These are phyloP conservation scores for Exophiala xenobiotica DNA, from an alignment of 2,329 filamentous ascomycete species.

Conservation along the genomic window DNA sequence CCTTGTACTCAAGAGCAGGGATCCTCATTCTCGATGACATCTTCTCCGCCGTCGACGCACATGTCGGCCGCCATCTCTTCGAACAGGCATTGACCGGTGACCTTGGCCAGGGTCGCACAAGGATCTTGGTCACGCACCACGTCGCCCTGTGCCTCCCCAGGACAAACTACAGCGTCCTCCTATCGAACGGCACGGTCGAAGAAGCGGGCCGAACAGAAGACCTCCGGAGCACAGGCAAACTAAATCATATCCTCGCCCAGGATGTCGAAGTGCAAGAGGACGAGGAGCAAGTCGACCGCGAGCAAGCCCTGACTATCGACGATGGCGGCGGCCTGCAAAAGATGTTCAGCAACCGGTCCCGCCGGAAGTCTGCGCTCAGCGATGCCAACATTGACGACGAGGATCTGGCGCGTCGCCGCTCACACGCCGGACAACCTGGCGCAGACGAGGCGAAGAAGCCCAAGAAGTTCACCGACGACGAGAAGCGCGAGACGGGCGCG, in stretches of 20 bases:
- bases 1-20: constrained; percentile 74
- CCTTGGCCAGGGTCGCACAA: constrained; percentile 66
- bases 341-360: constrained; percentile 34
- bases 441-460: constrained; percentile 47
- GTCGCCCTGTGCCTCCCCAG: constrained; percentile 68
- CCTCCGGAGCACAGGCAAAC: constrained; percentile 41
- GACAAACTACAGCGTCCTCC: constrained; percentile 71
- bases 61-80: constrained; percentile 76
- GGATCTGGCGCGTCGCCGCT: constrained; percentile 17
- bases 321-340: constrained; percentile 50
- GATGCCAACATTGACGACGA: constrained; percentile 8
- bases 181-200: constrained; percentile 66
- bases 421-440: constrained; percentile 22
- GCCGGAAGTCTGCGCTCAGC: constrained; percentile 20
- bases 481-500: constrained; percentile 68
- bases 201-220: constrained; percentile 66
- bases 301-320: constrained; percentile 34
- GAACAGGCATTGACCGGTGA: constrained; percentile 72
- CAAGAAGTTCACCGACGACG: constrained; percentile 74
- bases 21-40: constrained; percentile 80
- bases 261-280: constrained; percentile 49
- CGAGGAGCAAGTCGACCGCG: constrained; percentile 37
- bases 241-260: constrained; percentile 44
- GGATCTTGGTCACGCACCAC: constrained; percentile 79
- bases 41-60: constrained; percentile 76